These are phyloP conservation scores for Neonectria sp. DNA, from an alignment of 2,329 filamentous ascomycete species.

Conservation along the genomic window DNA sequence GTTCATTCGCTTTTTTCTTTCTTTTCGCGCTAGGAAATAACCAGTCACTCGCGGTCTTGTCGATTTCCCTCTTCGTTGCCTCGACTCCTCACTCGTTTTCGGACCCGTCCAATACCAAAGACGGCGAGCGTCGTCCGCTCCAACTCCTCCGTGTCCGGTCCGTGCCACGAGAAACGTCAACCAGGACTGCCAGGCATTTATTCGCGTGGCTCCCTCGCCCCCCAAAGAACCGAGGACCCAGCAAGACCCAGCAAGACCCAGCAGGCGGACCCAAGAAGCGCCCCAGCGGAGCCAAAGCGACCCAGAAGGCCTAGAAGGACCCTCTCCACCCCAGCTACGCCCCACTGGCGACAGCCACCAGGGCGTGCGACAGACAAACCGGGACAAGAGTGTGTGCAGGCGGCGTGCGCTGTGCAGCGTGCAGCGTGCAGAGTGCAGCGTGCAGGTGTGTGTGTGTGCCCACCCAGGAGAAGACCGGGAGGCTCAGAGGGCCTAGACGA, in stretches of 20 bases:
- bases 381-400: constrained; percentile 28
- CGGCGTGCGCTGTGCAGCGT: not conserved
- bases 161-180: constrained; percentile 30
- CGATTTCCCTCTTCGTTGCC: constrained; percentile 10
- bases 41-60: constrained; percentile 5
- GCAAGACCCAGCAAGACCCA: constrained; percentile 36
- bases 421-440: constrained; percentile 29
- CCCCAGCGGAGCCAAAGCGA: constrained; percentile 36
- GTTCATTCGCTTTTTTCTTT: constrained; percentile 12
- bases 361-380: constrained; percentile 25
- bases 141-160: constrained; percentile 1
- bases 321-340: constrained; percentile 37
- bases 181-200: constrained; percentile 30
- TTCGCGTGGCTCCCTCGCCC: constrained; percentile 26
- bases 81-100: constrained; percentile 19
- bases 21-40: constrained; percentile 22
- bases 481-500: constrained; percentile 49
- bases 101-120: constrained; percentile 7
- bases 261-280: constrained; percentile 42
- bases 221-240: constrained; percentile 28
- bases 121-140: constrained; percentile 6
- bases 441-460: constrained; percentile 35
- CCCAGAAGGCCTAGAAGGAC: constrained; percentile 37
- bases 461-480: constrained; percentile 46
- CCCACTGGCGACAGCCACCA: constrained; percentile 34